These are phyloP conservation scores for Candida tetrigidarum DNA, from an alignment of 1,139 yeast genomes.

Conservation along the genomic window DNA sequence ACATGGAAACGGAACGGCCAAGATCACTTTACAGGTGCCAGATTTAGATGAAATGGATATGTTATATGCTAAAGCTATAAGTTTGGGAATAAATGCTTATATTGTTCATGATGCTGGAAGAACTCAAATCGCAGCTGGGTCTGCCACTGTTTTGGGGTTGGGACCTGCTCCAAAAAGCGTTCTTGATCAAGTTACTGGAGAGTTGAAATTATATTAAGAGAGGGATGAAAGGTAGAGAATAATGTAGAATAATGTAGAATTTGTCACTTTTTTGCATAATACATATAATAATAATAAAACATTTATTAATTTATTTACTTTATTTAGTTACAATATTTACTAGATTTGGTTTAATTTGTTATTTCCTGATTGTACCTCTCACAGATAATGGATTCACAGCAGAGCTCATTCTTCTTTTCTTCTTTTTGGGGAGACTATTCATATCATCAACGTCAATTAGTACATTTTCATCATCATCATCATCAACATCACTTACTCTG, in stretches of 20 bases:
- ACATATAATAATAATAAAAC: conserved; percentile 2
- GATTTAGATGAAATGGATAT: conserved; percentile 77
- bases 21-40: conserved; percentile 82
- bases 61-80: conserved; percentile 79
- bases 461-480: conserved; percentile 44
- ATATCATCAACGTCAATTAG: conserved; percentile 44
- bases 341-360: not conserved
- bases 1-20: conserved; percentile 83
- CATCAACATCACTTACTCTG: conserved; percentile 39
- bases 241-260: not conserved
- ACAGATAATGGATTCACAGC: conserved; percentile 48
- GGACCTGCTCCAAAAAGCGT: conserved; percentile 96
- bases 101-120: conserved; percentile 96
- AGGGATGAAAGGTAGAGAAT: not conserved
- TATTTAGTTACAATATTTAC: not conserved
- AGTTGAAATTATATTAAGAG: conserved; percentile 67
- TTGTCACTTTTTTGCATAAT: not conserved
- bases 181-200: conserved; percentile 81
- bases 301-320: not conserved
- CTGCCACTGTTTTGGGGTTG: conserved; percentile 90
- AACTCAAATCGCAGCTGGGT: conserved; percentile 93
- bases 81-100: conserved; percentile 76
- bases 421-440: conserved; percentile 28
- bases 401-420: conserved; percentile 46
- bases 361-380: conserved; percentile 17